These are phyloP conservation scores for Sporothrix brunneoviolacea DNA, from an alignment of 2,329 filamentous ascomycete species.

Conservation along the genomic window DNA sequence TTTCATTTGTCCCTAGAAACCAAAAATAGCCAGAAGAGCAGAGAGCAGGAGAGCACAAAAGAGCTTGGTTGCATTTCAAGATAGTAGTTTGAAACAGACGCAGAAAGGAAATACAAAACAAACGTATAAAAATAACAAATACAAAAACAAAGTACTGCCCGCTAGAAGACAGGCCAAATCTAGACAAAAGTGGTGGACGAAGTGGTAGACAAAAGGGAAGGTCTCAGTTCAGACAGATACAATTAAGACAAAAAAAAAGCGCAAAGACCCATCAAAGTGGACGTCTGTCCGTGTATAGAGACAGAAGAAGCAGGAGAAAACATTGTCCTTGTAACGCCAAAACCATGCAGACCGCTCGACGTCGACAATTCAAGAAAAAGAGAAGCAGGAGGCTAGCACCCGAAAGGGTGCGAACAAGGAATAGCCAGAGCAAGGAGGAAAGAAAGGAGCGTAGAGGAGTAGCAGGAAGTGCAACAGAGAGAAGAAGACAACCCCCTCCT, in stretches of 20 bases:
- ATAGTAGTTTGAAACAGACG: too few species aligned
- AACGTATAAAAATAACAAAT: too few species aligned
- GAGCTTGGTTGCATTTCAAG: too few species aligned
- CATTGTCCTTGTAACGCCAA: background rate
- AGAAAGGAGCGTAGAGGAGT: background rate
- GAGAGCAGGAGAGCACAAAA: too few species aligned
- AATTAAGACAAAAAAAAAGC: background rate
- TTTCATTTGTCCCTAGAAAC: background rate
- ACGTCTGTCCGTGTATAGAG: background rate
- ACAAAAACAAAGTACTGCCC: too few species aligned
- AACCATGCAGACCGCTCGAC: slow-evolving; percentile 5
- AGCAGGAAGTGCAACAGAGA: background rate
- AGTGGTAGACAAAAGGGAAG: too few species aligned
- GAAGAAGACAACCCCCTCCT: background rate
- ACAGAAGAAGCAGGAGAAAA: background rate
- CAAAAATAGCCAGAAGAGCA: background rate
- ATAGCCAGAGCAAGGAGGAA: background rate
- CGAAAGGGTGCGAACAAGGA: background rate
- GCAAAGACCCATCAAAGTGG: too few species aligned
- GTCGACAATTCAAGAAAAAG: background rate
- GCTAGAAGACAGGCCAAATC: too few species aligned
- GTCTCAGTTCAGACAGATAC: too few species aligned
- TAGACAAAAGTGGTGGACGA: too few species aligned
- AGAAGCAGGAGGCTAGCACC: background rate
- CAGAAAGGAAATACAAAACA: too few species aligned